phyloP scores from a whole-genome alignment of 176 grass and related monocot species.

The Avena eriantha region DNA sequence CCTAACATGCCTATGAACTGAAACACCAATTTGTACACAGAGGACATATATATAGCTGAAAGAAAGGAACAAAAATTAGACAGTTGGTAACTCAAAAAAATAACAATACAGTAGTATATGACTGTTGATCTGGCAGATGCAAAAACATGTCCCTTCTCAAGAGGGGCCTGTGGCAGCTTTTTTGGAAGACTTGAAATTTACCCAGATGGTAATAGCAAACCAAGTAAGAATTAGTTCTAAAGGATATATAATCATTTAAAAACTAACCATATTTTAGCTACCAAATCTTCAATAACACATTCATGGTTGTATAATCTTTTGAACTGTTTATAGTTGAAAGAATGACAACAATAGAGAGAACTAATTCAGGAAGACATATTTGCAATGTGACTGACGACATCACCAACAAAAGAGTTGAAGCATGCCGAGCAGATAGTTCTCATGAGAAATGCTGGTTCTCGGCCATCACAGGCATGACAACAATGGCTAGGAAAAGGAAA shows the following conservation, averaged over 20 bases:
- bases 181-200: not conserved
- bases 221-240: conserved; percentile 17
- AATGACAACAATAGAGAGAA: conserved; percentile 35
- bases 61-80: not conserved
- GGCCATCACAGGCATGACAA: conserved; percentile 45
- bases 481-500: conserved; percentile 52
- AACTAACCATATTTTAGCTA: conserved; percentile 33
- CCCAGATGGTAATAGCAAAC: not conserved
- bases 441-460: conserved; percentile 56
- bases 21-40: not conserved
- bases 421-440: conserved; percentile 66
- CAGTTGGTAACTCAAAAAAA: not conserved
- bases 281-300: conserved; percentile 28
- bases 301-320: conserved; percentile 29
- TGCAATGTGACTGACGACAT: conserved; percentile 50
- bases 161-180: not conserved
- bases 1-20: not conserved
- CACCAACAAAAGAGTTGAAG: conserved; percentile 66
- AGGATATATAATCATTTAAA: not conserved
- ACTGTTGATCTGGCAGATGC: not conserved
- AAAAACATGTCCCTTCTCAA: not conserved
- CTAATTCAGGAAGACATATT: conserved; percentile 37
- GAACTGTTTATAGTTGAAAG: conserved; percentile 40
- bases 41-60: not conserved
- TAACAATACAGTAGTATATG: not conserved